These are phyloP conservation scores for Chaetomium sp. DNA, from an alignment of 2,329 filamentous ascomycete species.

Conservation along the genomic window DNA sequence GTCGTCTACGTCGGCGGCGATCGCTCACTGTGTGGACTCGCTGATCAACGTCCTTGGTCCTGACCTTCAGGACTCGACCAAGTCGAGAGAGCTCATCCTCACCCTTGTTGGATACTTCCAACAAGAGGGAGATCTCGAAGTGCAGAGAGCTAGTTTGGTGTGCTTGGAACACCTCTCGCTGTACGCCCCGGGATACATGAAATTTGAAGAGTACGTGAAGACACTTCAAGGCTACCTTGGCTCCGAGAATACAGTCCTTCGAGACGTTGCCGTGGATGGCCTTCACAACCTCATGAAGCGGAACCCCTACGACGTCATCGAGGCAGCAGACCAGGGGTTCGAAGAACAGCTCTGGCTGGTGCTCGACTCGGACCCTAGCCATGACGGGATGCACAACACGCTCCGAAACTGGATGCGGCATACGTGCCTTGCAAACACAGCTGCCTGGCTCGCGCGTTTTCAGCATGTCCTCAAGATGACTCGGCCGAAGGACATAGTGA, in stretches of 20 bases:
- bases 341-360: slow-evolving; percentile 92
- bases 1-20: slow-evolving; percentile 76
- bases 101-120: slow-evolving; percentile 83
- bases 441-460: slow-evolving; percentile 84
- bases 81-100: slow-evolving; percentile 89
- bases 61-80: slow-evolving; percentile 88
- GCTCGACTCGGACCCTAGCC: slow-evolving; percentile 74
- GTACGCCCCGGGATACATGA: slow-evolving; percentile 85
- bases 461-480: slow-evolving; percentile 90
- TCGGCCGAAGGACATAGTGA: slow-evolving; percentile 64
- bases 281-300: slow-evolving; percentile 95
- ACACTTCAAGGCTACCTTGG: slow-evolving; percentile 76
- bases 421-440: slow-evolving; percentile 77
- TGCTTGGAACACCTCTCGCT: slow-evolving; percentile 90
- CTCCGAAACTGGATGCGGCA: slow-evolving; percentile 93
- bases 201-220: slow-evolving; percentile 81
- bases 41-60: slow-evolving; percentile 94
- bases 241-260: slow-evolving; percentile 67
- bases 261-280: slow-evolving; percentile 81
- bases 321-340: slow-evolving; percentile 72
- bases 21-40: slow-evolving; percentile 89
- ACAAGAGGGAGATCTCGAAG: slow-evolving; percentile 67
- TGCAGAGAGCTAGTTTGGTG: slow-evolving; percentile 75
- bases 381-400: slow-evolving; percentile 81
- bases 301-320: slow-evolving; percentile 79